These are phyloP conservation scores for Neodidymelliopsis sp. DNA, from an alignment of 2,329 filamentous ascomycete species.

Conservation along the genomic window DNA sequence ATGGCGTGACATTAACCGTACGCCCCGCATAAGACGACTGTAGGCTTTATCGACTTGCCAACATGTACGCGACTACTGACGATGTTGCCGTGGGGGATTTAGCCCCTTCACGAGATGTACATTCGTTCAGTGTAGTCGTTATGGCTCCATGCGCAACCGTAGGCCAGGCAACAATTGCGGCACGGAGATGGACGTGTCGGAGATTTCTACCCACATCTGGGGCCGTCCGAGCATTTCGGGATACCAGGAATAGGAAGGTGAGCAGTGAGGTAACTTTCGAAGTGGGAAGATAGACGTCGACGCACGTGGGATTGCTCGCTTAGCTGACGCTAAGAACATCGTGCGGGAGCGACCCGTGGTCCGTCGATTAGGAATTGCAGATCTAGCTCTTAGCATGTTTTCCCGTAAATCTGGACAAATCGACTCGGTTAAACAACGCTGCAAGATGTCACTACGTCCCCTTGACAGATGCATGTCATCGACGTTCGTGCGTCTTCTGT, in stretches of 20 bases:
- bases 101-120: too few relatives aligned
- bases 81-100: not conserved
- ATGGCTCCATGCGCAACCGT: not conserved
- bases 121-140: too few relatives aligned
- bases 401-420: slow-evolving; percentile 4
- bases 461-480: slow-evolving; percentile 15
- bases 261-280: slow-evolving; percentile 6
- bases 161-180: not conserved
- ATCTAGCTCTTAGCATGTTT: slow-evolving; percentile 6
- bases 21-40: not conserved
- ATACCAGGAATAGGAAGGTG: slow-evolving; percentile 5
- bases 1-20: not conserved
- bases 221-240: not conserved
- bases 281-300: slow-evolving; percentile 1
- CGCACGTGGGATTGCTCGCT: slow-evolving; percentile 7
- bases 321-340: slow-evolving; percentile 7
- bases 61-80: not conserved
- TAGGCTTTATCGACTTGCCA: not conserved
- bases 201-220: slow-evolving; percentile 6
- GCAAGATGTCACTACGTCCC: not conserved
- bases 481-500: not conserved
- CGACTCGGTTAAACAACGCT: slow-evolving; percentile 3
- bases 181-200: not conserved
- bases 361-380: slow-evolving; percentile 14
- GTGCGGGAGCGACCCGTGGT: slow-evolving; percentile 11